Evolutionary conservation across 192 early-diverging fungal genomes (phyloP).

Genomic region (Umbelopsis isabellina): DNA sequence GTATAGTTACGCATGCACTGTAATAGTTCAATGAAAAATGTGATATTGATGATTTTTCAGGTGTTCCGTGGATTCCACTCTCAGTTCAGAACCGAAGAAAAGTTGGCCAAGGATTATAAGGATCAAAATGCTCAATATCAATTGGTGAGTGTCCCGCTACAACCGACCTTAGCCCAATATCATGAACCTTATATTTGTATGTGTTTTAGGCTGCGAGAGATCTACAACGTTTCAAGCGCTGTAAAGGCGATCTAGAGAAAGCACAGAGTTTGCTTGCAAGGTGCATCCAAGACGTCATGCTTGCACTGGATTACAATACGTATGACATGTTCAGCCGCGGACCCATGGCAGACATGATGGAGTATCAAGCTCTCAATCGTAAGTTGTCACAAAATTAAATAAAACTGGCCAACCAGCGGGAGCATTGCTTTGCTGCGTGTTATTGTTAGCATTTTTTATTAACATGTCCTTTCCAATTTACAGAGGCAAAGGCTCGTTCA

Average conservation of each 20-base stretch:
- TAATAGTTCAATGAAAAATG: not conserved
- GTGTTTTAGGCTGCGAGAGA: not conserved
- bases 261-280: not conserved
- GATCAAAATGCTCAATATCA: not conserved
- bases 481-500: not conserved
- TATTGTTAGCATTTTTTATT: not conserved
- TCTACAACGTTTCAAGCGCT: constrained; percentile 4
- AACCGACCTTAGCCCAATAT: not conserved
- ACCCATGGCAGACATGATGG: constrained; percentile 8
- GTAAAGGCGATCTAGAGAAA: not conserved
- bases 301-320: constrained; percentile 6
- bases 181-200: not conserved
- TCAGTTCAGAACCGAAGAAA: constrained; percentile 7
- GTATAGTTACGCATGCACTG: not conserved
- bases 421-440: no score
- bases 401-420: not conserved
- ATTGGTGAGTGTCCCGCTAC: not conserved
- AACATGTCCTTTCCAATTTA: not conserved
- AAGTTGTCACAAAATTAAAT: not conserved
- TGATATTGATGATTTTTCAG: not conserved
- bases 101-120: not conserved
- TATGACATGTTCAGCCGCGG: constrained; percentile 10
- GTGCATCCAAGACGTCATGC: constrained; percentile 2
- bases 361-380: constrained; percentile 6
- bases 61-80: not conserved